phyloP scores from a whole-genome alignment of 1,284 basidiomycete genomes.

The Cronartium quercuum region DNA sequence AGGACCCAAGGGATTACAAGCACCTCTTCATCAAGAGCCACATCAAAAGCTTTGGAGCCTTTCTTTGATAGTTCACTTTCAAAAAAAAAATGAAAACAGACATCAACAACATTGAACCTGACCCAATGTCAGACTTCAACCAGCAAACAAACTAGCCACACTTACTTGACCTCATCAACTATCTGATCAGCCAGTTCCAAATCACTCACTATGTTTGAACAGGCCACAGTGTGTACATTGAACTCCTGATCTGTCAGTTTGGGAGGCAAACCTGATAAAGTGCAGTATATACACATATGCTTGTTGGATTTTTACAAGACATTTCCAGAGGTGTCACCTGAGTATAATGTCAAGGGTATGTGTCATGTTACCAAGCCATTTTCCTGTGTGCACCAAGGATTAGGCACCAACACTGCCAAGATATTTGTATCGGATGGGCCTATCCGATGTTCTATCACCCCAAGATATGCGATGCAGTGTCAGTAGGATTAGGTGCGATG shows the following conservation, averaged over 20 bases:
- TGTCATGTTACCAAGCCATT: not conserved
- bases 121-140: not conserved
- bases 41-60: not conserved
- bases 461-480: no score
- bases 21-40: not conserved
- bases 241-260: slow-evolving; percentile 43
- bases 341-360: slow-evolving; percentile 52
- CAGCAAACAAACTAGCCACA: not conserved
- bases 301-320: slow-evolving; percentile 54
- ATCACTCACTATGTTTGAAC: no score
- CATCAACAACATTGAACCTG: not conserved
- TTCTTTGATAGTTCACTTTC: not conserved
- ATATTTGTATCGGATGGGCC: no score
- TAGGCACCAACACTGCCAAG: no score
- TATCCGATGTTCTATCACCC: no score
- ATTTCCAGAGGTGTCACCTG: slow-evolving; percentile 54
- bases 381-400: not conserved
- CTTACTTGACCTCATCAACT: not conserved
- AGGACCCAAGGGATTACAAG: not conserved
- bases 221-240: slow-evolving; percentile 52
- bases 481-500: no score
- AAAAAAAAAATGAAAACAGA: no score
- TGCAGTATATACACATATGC: slow-evolving; percentile 52
- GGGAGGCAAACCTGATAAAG: slow-evolving; percentile 48
- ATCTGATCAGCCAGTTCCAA: no score